Evolutionary conservation across 805 yeast species (phyloP).

Genomic region (Metschnikowia rubicola): DNA sequence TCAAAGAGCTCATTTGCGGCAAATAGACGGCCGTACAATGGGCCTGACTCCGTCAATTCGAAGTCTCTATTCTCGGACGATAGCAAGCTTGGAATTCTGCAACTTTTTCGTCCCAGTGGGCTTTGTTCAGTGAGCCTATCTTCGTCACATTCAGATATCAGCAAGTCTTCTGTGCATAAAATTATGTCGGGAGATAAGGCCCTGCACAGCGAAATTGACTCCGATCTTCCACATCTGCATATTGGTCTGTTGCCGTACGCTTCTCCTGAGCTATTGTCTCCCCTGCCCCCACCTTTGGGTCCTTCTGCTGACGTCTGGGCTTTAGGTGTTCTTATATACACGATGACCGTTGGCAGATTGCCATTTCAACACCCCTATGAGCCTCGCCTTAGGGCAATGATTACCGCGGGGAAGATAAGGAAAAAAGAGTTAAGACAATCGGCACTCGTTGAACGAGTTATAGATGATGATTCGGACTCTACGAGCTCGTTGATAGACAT

Average conservation of each 20-base stretch:
- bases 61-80: constrained; percentile 27
- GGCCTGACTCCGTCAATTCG: constrained; percentile 28
- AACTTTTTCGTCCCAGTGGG: constrained; percentile 26
- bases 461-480: constrained; percentile 13
- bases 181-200: constrained; percentile 12
- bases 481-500: constrained; percentile 15
- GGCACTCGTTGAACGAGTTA: constrained; percentile 31
- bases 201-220: constrained; percentile 24
- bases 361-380: constrained; percentile 86
- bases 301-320: constrained; percentile 89
- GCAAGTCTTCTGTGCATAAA: constrained; percentile 15
- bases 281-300: constrained; percentile 58
- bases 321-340: constrained; percentile 71
- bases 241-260: constrained; percentile 93
- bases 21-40: constrained; percentile 32
- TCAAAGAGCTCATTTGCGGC: constrained; percentile 34
- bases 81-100: constrained; percentile 31
- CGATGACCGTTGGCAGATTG: constrained; percentile 67
- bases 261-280: constrained; percentile 75
- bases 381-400: constrained; percentile 72
- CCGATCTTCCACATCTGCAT: constrained; percentile 57
- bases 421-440: constrained; percentile 41
- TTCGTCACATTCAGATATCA: constrained; percentile 8
- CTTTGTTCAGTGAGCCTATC: constrained; percentile 22
- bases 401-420: constrained; percentile 63